Base-by-base conservation (phyloP, 805 yeast genomes). In the Saturnispora kantuleensis region DNA sequence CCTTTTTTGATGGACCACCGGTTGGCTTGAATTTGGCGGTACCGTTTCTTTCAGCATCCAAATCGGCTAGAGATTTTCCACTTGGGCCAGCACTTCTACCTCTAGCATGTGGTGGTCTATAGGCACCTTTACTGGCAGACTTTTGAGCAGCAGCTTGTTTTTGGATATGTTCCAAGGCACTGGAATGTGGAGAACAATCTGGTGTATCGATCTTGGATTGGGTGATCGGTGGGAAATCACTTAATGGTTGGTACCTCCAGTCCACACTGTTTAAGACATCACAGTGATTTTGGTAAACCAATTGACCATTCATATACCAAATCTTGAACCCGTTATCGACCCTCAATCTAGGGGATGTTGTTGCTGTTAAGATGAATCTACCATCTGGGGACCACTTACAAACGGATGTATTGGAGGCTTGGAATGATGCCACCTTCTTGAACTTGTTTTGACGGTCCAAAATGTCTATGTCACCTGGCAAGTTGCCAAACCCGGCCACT, bases 381-480 rank as follows among this genome's bases (percentile, higher is more conserved):
- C 98, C 97, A 65, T 93, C 95, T 9, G 99, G 99, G 2, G 94
- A 81, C 98, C 98, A 93, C 62, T 85, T 86, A 63, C 96, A 90
- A 38, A 83, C 94, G n/a, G 95, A 82, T 12, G 97, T 88, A 68
- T 93, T 94, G 38, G 96, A 68, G 11, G 97, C 98, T 58, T 86
- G 85, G 57, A 93, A 83, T 15, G 85, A 73, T 16, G 88, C 71
- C 43, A 93, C 76, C 62, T 85, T 84, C 45, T 72, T 67, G 63
- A 88, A 90, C 64, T 84, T 83, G 59, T 82, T 79, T 62, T 80
- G 86, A 60, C 97, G 84, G 68, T 93, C 98, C 60, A 88, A 80
- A 49, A 93, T 82, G 62, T 94, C 97, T 47, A 93, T 94, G 12
- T 89, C 79, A 49, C 99, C 99, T 68, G 90, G 97, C 62, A 93